These are phyloP conservation scores for Ogataea siamensis DNA, from an alignment of 805 yeast genomes.

Conservation along the genomic window DNA sequence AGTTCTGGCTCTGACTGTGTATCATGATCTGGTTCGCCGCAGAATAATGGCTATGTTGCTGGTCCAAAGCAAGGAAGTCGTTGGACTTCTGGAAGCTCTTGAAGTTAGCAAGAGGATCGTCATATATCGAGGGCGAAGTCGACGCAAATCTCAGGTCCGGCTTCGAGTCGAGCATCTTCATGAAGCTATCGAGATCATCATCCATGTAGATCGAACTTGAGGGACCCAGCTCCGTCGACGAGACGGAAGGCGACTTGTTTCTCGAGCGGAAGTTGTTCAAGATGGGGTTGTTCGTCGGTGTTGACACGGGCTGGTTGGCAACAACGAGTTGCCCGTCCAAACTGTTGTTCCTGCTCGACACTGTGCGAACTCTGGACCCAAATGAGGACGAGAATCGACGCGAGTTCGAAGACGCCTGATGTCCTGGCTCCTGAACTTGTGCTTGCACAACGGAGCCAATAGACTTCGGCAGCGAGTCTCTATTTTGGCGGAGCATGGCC, in stretches of 20 bases:
- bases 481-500: constrained; percentile 45
- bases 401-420: constrained; percentile 32
- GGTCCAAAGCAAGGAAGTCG: constrained; percentile 24
- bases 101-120: constrained; percentile 30
- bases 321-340: constrained; percentile 27
- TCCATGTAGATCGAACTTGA: constrained; percentile 29
- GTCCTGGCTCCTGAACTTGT: constrained; percentile 11
- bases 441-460: constrained; percentile 34
- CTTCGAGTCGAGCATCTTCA: constrained; percentile 36
- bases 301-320: constrained; percentile 14
- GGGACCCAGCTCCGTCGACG: constrained; percentile 29
- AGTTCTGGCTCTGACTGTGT: constrained; percentile 9
- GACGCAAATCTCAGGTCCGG: constrained; percentile 36
- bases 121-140: constrained; percentile 27
- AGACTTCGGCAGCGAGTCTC: constrained; percentile 40
- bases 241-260: constrained; percentile 25
- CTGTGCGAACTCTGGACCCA: constrained; percentile 49
- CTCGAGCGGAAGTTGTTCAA: constrained; percentile 27
- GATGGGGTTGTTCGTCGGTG: constrained; percentile 21
- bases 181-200: constrained; percentile 35
- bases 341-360: constrained; percentile 30
- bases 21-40: constrained; percentile 7
- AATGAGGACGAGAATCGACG: constrained; percentile 72
- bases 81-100: constrained; percentile 29
- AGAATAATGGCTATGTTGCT: constrained; percentile 14